phyloP scores from a whole-genome alignment of 352 stramenopile genomes.

The Globisporangium camurandrum region DNA sequence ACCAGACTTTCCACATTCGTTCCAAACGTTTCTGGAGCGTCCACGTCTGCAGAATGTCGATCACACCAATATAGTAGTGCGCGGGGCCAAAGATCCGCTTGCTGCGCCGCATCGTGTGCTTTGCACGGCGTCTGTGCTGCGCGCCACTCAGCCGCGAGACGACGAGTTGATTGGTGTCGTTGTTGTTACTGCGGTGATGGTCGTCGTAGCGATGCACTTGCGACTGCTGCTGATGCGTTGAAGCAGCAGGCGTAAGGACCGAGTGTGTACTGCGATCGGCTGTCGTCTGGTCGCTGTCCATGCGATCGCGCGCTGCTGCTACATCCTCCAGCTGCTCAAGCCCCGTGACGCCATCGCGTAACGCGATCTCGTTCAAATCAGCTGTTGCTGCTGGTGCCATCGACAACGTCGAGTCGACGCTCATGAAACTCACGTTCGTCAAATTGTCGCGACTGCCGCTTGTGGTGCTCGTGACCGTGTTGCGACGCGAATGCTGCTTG shows the following conservation, averaged over 20 bases:
- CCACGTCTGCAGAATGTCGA: conserved; percentile 89
- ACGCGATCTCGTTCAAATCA: background rate
- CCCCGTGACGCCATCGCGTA: background rate
- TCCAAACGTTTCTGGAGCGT: conserved; percentile 77
- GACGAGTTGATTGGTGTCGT: too few species aligned
- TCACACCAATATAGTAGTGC: conserved; percentile 87
- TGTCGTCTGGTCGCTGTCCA: conserved; percentile 3
- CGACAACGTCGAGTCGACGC: conserved; percentile 5
- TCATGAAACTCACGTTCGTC: conserved; percentile 39
- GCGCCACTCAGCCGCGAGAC: too few species aligned
- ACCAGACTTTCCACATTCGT: conserved; percentile 73
- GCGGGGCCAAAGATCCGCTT: conserved; percentile 75
- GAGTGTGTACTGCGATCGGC: too few species aligned
- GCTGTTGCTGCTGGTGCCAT: conserved; percentile 9
- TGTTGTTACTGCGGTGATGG: too few species aligned
- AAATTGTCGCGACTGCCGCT: too few species aligned
- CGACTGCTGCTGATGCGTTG: too few species aligned
- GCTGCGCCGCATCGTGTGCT: conserved; percentile 59
- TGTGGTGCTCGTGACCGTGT: conserved; percentile 21
- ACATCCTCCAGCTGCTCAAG: background rate
- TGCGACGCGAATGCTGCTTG: conserved; percentile 19
- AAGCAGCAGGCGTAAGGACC: too few species aligned
- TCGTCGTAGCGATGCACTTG: too few species aligned
- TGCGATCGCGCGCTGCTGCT: background rate
- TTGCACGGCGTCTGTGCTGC: conserved; percentile 17